Conservation (phyloP, 225 moss, liverwort and hornwort species). For the Ulota crispa region DNA sequence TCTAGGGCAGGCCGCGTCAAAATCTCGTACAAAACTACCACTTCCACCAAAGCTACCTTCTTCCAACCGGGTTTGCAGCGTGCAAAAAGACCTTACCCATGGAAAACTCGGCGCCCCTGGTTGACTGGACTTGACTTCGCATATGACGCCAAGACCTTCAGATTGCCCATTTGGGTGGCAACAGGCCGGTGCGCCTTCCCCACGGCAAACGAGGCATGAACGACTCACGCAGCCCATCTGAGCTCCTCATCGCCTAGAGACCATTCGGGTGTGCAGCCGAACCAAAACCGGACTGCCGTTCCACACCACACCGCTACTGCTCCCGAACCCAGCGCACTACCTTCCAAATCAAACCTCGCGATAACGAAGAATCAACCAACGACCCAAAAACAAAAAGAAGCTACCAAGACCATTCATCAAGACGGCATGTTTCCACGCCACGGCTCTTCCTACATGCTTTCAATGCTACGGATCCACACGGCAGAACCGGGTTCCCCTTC, state of each 20-base stretch:
- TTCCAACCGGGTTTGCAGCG: neutral
- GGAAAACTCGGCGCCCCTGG: neutral
- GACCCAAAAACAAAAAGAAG: neutral
- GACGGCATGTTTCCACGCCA: neutral
- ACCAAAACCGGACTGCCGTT: neutral
- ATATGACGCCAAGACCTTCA: neutral
- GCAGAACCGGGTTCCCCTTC: neutral
- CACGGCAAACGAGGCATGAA: neutral
- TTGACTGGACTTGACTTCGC: neutral
- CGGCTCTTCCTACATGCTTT: neutral
- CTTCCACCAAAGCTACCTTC: too few relatives aligned
- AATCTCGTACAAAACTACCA: too few relatives aligned
- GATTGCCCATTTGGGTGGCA: neutral
- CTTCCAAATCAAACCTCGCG: neutral
- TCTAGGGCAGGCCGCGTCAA: too few relatives aligned
- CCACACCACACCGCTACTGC: neutral
- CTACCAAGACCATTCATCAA: neutral
- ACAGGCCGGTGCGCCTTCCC: neutral
- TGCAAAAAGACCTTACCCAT: neutral
- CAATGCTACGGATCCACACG: neutral
- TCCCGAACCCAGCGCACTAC: neutral
- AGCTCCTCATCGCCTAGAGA: neutral
- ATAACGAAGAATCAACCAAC: too few relatives aligned
- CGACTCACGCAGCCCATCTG: neutral
- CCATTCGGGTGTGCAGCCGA: neutral